These are phyloP conservation scores for Thalassiosira hispida DNA, from an alignment of 352 stramenopile species.

Conservation along the genomic window DNA sequence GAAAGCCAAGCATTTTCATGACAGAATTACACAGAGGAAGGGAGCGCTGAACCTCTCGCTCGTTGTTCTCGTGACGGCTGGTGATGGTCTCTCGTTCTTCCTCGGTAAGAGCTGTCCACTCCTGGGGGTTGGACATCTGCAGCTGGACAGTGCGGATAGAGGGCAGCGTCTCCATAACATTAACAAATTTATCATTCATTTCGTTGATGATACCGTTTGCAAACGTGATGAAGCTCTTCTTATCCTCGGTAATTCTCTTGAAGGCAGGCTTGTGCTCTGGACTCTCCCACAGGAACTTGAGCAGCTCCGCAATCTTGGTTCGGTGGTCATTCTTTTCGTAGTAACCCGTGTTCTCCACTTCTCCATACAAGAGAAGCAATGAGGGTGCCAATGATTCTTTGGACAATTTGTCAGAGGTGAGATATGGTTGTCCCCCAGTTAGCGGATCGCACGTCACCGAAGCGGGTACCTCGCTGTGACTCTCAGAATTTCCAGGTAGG, in stretches of 20 bases:
- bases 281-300: conserved; percentile 97
- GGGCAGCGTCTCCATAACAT: conserved; percentile 94
- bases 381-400: conserved; percentile 91
- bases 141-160: conserved; percentile 94
- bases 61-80: conserved; percentile 87
- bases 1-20: conserved; percentile 97
- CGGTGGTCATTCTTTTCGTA: conserved; percentile 98
- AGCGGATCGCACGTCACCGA: conserved; percentile 74
- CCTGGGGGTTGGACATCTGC: conserved; percentile 84
- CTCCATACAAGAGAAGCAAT: conserved; percentile 96
- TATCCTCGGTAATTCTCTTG: conserved; percentile 91
- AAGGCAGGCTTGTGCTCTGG: conserved; percentile 94
- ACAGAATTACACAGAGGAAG: conserved; percentile 96
- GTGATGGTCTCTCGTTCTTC: conserved; percentile 82
- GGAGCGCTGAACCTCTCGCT: conserved; percentile 92
- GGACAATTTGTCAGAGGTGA: conserved; percentile 73
- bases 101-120: conserved; percentile 83
- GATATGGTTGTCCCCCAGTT: conserved; percentile 69
- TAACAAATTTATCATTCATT: conserved; percentile 95
- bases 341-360: conserved; percentile 97
- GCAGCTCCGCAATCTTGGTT: conserved; percentile 93
- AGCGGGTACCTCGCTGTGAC: conserved; percentile 79
- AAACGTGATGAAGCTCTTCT: conserved; percentile 96
- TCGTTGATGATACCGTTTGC: conserved; percentile 99
- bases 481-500: conserved; percentile 89